These are phyloP conservation scores for Candida parachauliodes DNA, from an alignment of 805 yeast species.

Conservation along the genomic window DNA sequence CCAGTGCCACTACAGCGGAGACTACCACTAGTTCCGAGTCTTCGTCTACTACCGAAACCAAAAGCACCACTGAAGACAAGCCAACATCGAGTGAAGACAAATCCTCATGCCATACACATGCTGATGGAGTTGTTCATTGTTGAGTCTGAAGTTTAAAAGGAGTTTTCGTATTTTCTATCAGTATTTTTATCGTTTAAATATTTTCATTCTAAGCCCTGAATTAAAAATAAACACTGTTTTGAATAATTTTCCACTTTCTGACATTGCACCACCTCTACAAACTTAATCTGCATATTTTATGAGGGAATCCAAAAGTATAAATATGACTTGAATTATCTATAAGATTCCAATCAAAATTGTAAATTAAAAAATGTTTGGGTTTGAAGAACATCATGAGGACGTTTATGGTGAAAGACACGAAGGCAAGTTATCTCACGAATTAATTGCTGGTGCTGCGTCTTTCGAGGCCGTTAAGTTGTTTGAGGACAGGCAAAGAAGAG, in stretches of 20 bases:
- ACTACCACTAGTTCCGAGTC: no score
- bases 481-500: constrained; percentile 29
- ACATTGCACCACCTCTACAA: no score
- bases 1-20: no score
- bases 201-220: not conserved
- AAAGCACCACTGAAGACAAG: no score
- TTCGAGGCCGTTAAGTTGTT: constrained; percentile 28
- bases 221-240: not conserved
- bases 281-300: no score
- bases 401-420: constrained; percentile 29
- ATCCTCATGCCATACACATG: no score
- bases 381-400: constrained; percentile 21
- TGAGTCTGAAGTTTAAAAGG: no score
- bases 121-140: no score
- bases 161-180: no score
- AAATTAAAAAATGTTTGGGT: constrained; percentile 21
- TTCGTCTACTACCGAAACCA: no score
- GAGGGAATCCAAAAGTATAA: not conserved
- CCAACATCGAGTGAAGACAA: no score
- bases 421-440: constrained; percentile 28
- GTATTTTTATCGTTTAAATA: no score
- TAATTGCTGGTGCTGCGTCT: constrained; percentile 31
- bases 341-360: not conserved
- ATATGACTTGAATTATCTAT: not conserved
- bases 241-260: not conserved